Percentiles rank a stretch among this genome's conserved stretches.
phyloP scores from a whole-genome alignment of 179 eudicot species.

The Actinidia chinensis region DNA sequence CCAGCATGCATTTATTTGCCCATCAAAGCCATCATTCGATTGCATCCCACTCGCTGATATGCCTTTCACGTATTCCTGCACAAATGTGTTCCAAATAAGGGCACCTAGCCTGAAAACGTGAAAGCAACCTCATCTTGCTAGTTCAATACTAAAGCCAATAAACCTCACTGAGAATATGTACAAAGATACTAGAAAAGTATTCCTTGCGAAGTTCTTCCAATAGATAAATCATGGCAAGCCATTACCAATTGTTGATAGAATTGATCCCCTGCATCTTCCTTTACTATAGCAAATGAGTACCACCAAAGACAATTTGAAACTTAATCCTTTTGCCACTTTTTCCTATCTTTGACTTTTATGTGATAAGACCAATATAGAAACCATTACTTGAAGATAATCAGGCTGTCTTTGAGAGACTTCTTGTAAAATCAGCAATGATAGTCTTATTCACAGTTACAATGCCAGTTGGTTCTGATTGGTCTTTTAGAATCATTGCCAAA shows the following conservation, averaged over 20 bases:
- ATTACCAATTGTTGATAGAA: background rate
- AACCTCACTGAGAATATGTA: background rate
- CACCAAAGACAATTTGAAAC: background rate
- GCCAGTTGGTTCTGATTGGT: background rate
- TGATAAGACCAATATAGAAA: background rate
- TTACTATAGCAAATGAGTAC: background rate
- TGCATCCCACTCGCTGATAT: slow-evolving; percentile 93
- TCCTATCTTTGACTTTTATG: background rate
- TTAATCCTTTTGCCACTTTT: background rate
- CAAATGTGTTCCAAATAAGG: slow-evolving; percentile 12
- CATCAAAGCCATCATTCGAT: slow-evolving; percentile 83
- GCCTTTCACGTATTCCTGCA: slow-evolving; percentile 85
- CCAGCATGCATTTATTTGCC: slow-evolving; percentile 96
- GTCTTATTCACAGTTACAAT: background rate
- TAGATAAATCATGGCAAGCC: background rate
- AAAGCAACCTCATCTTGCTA: slow-evolving; percentile 11
- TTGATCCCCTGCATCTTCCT: background rate
- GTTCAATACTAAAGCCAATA: background rate
- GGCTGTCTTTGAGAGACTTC: background rate
- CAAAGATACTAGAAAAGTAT: background rate
- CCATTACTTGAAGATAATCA: background rate
- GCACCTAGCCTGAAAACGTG: slow-evolving; percentile 5
- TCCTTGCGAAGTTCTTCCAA: background rate
- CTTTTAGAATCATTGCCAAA: background rate
- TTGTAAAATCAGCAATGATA: background rate